These are phyloP conservation scores for Forsythia viridissima DNA, from an alignment of 257 asterid genomes.

Conservation along the genomic window DNA sequence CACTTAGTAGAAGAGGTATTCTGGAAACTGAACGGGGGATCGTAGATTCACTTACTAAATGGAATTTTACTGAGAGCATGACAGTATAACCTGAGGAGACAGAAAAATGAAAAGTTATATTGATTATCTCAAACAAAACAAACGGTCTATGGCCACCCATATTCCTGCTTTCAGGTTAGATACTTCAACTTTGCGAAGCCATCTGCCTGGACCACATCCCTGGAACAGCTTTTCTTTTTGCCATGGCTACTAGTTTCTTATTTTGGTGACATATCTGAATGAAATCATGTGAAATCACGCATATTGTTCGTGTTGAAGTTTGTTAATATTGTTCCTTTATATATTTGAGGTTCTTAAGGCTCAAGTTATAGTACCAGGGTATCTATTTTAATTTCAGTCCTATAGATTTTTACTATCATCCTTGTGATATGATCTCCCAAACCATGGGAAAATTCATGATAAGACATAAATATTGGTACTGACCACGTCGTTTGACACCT, in stretches of 20 bases:
- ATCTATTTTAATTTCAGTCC: slow-evolving; percentile 8
- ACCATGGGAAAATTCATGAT: slow-evolving; percentile 2
- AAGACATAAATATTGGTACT: neutral
- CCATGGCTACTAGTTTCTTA: neutral
- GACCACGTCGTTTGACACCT: neutral
- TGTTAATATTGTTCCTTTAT: neutral
- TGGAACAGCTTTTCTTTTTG: slow-evolving; percentile 4
- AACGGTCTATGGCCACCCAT: slow-evolving; percentile 8
- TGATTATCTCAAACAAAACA: neutral
- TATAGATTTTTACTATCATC: neutral
- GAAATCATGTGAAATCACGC: neutral
- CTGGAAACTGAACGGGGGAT: neutral
- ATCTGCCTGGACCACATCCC: slow-evolving; percentile 6
- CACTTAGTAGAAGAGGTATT: slow-evolving; percentile 7
- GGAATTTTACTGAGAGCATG: neutral
- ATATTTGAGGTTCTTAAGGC: neutral
- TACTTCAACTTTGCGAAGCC: neutral
- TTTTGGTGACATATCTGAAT: slow-evolving; percentile 14
- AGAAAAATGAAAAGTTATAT: slow-evolving; percentile 7
- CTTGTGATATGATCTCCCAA: slow-evolving; percentile 2
- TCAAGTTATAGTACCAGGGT: neutral
- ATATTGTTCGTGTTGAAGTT: neutral
- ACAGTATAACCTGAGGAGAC: neutral
- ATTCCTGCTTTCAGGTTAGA: slow-evolving; percentile 1
- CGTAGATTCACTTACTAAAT: neutral